Base-by-base conservation (phyloP, 192 early-diverging fungal genomes). In the Phlyctochytrium arcticum region DNA sequence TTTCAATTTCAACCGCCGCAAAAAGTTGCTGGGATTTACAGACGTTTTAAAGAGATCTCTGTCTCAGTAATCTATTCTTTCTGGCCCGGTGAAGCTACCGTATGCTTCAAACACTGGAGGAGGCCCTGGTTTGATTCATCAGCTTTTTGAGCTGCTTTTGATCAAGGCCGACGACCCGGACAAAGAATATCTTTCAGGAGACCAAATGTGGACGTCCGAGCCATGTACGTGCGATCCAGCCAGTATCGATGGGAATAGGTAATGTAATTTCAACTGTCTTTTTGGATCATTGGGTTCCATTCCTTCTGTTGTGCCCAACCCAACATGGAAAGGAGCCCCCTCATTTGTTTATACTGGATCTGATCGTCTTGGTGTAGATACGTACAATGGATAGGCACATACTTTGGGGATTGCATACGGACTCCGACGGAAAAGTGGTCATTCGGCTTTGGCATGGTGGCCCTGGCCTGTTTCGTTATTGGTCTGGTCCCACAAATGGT, bases 341-440 rank as follows among this genome's bases (percentile, higher is more conserved):
- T 53, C 50, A 23, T 9, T 34, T 21, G 19, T 26, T 36, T 44
- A 19, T 44, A 2, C 1, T n/a, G n/a, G n/a, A n/a, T n/a, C 2
- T 61, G 34, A 21, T 26, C 44, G 10, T n/a, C 33, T 27, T n/a
- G 32, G 15, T 8, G 12, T 46, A 48, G 62, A 3, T 75, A 62
- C 48, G 39, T 55, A 9, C 69, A 73, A 36, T 77, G 71, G 60
- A 74, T 80, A 17, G 78, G 71, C 5, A 65, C 57, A n/a, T 57
- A 48, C 29, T 74, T 75, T 24, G 75, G 78, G 19, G 80, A 82
- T 47, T 82, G 80, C 48, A 62, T 82, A 26, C 67, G 71, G 29
- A 74, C 75, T 2, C 75, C 72, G 3, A 31, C 8, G 36, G 71
- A 82, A 32, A 48, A 68, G 17, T 19, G 61, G 5, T 64, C 75